Evolutionary conservation across 1,284 basidiomycete species (phyloP), one percentile per base, ranked within the genome.

Genomic region (Testicularia cyperi): DNA sequence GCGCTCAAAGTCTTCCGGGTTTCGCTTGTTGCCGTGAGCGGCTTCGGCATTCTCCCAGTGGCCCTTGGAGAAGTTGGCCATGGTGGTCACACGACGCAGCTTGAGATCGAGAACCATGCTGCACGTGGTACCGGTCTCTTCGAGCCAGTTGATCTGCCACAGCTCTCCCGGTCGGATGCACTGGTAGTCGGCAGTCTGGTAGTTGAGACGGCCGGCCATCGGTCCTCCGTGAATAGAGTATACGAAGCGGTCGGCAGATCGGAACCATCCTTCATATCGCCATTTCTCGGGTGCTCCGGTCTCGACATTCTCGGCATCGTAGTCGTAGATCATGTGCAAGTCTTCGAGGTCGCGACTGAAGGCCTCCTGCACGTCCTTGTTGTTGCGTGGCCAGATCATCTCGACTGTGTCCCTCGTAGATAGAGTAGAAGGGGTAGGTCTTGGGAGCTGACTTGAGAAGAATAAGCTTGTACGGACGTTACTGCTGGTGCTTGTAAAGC

Each of bases 41-140:
- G 44, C 48, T 20, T 75, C 65, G 2, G 72, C 48, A n/a, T 58
- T 30, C 16, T 72, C 56, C 74, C 72, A 77, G 51, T 77, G 77
- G 1, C 68, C 72, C 20, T 70, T 70, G 18, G 48, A 52, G 53
- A 77, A 75, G n/a, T 63, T 61, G 39, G 77, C 65, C 61, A 69
- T 65, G 6, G 75, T 77, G 15, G 65, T 72, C 43, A 77, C 70
- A 28, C 58, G 56, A 18, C 57, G 52, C n/a, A 65, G 32, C 13
- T 46, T 34, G 24, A 74, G 53, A 42, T 78, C 77, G 40, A 70
- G 63, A 14, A 65, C 64, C 19, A 78, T 56, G 12, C 71, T 70
- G 27, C 71, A 72, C n/a, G 54, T 61, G 10, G 77, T 77, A 14
- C 67, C 72, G 5, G 77, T 77, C 38, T 77, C 77, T 42, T 77